These are phyloP conservation scores for Acacia crassicarpa DNA, from an alignment of 306 rosid species.

Conservation along the genomic window DNA sequence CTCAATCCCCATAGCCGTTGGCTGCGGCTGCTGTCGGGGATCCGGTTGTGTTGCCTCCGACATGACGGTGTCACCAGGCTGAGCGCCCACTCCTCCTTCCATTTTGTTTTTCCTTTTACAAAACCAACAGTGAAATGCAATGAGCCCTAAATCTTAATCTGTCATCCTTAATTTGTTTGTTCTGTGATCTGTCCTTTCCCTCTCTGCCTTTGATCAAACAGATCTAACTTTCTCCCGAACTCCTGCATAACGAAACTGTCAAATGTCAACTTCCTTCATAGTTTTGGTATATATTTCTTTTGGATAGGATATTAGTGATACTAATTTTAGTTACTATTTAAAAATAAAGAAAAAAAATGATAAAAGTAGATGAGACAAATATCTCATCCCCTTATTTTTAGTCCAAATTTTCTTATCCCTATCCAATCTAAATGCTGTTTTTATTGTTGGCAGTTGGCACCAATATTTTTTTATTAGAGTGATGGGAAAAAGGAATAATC, in stretches of 20 bases:
- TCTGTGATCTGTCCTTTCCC: not conserved
- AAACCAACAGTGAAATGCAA: not conserved
- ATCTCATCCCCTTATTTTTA: not conserved
- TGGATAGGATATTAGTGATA: no score
- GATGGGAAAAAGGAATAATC: no score
- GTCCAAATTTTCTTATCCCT: not conserved
- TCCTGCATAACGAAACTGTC: conserved; percentile 2
- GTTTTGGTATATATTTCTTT: no score
- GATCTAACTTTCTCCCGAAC: conserved; percentile 4
- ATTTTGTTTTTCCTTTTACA: not conserved
- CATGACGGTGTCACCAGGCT: conserved; percentile 57
- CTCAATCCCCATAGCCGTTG: conserved; percentile 26
- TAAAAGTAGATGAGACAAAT: no score
- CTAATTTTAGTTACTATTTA: no score
- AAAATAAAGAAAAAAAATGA: no score
- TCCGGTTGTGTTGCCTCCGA: conserved; percentile 51
- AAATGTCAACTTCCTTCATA: not conserved
- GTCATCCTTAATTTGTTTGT: not conserved
- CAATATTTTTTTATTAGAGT: no score
- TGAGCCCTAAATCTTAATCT: conserved; percentile 8
- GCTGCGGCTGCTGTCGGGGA: conserved; percentile 37
- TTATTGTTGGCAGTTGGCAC: not conserved
- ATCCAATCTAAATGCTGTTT: not conserved
- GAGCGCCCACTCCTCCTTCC: conserved; percentile 45
- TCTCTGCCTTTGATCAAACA: not conserved